Percentiles rank a stretch among this genome's conserved stretches.
Conservation (phyloP, 139 green algal species). For the Chlamydomonas urium region DNA sequence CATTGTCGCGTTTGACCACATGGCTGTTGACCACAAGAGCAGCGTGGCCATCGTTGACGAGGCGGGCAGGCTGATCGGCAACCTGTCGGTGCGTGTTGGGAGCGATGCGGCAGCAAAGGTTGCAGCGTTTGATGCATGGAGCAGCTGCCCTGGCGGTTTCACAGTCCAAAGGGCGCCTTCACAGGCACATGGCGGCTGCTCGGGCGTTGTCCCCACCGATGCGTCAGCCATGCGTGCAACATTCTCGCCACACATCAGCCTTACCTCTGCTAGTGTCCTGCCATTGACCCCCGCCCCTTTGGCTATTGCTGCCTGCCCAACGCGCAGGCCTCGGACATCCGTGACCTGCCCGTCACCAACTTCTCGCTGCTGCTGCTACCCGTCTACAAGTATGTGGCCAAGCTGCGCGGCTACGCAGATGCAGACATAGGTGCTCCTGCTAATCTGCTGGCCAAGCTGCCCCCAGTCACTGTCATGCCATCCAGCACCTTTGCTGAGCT, state of each 20-base stretch:
- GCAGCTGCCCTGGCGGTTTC: no score
- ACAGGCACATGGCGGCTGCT: no score
- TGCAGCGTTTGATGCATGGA: no score
- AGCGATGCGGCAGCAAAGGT: no score
- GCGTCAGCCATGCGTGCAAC: no score
- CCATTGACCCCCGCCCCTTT: no score
- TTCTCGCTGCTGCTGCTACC: slow-evolving; percentile 11
- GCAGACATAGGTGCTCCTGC: neutral
- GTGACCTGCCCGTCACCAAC: neutral
- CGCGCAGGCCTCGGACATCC: slow-evolving; percentile 3
- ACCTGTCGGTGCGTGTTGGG: slow-evolving; percentile 34
- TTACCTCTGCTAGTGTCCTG: no score
- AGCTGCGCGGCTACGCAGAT: neutral
- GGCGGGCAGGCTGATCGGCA: slow-evolving; percentile 40
- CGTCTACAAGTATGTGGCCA: neutral
- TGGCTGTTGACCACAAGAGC: slow-evolving; percentile 30
- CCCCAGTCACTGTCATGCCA: slow-evolving; percentile 20
- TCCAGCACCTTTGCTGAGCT: slow-evolving; percentile 29
- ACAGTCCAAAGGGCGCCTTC: no score
- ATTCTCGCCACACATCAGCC: no score
- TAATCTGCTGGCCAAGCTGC: slow-evolving; percentile 22
- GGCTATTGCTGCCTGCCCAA: no score
- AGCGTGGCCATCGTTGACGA: slow-evolving; percentile 39
- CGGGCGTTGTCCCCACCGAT: no score
- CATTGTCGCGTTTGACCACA: slow-evolving; percentile 12